Evolutionary conservation across 208 protist genomes (phyloP).

Genomic region (Lotmaria passim): DNA sequence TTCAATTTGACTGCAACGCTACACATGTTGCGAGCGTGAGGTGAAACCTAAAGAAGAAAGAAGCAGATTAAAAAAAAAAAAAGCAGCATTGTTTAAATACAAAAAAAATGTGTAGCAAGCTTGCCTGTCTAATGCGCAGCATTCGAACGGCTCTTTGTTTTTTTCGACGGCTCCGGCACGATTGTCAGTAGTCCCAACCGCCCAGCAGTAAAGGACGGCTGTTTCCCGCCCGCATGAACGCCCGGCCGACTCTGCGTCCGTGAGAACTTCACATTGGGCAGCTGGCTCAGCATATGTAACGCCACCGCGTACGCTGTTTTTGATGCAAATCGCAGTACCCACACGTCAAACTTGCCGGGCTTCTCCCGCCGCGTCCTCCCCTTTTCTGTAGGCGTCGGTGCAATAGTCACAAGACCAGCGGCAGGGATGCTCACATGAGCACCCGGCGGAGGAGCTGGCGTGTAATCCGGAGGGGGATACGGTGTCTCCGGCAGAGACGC

Average conservation of each 20-base stretch:
- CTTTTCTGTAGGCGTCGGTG: neutral
- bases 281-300: neutral
- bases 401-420: neutral
- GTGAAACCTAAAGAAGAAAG: too few relatives aligned
- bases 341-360: slow-evolving; percentile 9
- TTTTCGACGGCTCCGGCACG: neutral
- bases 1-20: too few relatives aligned
- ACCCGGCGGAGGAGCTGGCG: neutral
- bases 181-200: neutral
- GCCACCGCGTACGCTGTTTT: neutral
- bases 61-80: too few relatives aligned
- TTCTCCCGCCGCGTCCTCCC: slow-evolving; percentile 7
- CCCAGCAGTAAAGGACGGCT: neutral
- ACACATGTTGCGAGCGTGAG: too few relatives aligned
- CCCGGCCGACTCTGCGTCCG: neutral
- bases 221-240: neutral
- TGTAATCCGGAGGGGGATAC: neutral
- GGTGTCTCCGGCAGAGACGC: neutral
- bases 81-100: too few relatives aligned
- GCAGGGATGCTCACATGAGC: neutral
- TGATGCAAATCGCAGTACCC: slow-evolving; percentile 1
- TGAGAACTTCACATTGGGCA: slow-evolving; percentile 2
- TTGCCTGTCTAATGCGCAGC: too few relatives aligned
- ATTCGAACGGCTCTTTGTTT: neutral
- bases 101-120: too few relatives aligned